Percentiles rank a stretch among this genome's conserved stretches.
phyloP scores from a whole-genome alignment of 805 yeast genomes.

The Candida ulmi region DNA sequence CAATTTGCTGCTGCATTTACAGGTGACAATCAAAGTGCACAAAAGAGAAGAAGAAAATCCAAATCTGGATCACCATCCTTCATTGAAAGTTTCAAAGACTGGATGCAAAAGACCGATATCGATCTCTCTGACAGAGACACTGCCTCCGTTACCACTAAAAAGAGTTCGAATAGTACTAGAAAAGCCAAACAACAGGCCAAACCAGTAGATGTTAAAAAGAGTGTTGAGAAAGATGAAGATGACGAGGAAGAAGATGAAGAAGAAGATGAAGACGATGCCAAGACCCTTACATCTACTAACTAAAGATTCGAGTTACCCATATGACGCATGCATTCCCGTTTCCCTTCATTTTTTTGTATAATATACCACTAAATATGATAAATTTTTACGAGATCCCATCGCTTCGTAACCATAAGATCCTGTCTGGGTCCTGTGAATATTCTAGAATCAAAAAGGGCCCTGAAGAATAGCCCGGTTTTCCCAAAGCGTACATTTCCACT shows the following conservation, averaged over 20 bases:
- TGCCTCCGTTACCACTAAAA: neutral
- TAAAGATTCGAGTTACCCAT: too few species aligned
- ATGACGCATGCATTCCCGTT: too few species aligned
- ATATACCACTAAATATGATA: too few species aligned
- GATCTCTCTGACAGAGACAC: slow-evolving; percentile 2
- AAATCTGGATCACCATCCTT: slow-evolving; percentile 23
- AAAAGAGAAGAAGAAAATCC: slow-evolving; percentile 5
- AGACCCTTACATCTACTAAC: neutral
- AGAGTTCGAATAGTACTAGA: too few species aligned
- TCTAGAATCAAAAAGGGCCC: neutral
- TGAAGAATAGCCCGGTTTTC: neutral
- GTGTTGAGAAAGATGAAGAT: too few species aligned
- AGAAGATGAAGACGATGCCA: slow-evolving; percentile 1
- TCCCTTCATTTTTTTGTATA: too few species aligned
- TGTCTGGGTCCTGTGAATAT: too few species aligned
- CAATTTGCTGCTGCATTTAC: slow-evolving; percentile 52
- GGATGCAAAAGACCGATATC: slow-evolving; percentile 28
- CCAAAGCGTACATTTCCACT: too few species aligned
- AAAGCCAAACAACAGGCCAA: too few species aligned
- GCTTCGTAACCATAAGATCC: too few species aligned
- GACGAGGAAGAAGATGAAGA: too few species aligned
- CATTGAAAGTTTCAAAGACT: slow-evolving; percentile 26
- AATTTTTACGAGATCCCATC: neutral
- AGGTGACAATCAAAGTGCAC: slow-evolving; percentile 43
- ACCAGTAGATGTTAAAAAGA: too few species aligned